Evolutionary conservation across 2,329 filamentous ascomycete genomes (phyloP).

Genomic region (Rhytidhysteron rufulum): DNA sequence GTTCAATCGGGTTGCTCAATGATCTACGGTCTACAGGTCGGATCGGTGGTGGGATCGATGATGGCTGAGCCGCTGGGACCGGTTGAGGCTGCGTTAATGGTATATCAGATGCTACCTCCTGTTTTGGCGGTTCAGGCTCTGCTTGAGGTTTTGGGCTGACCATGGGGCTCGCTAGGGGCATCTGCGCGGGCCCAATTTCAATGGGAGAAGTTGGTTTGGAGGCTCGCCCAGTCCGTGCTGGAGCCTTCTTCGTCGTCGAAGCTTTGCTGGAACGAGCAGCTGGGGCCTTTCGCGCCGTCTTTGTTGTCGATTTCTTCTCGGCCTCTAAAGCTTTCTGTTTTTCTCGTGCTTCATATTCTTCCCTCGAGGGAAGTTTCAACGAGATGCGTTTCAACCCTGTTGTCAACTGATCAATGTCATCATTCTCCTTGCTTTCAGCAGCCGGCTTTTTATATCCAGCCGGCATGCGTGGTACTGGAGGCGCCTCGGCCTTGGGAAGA

Average conservation of each 20-base stretch:
- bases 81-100: slow-evolving; percentile 27
- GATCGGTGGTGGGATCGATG: slow-evolving; percentile 5
- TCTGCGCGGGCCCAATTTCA: slow-evolving; percentile 31
- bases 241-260: slow-evolving; percentile 14
- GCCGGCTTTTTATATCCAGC: slow-evolving; percentile 28
- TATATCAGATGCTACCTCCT: slow-evolving; percentile 14
- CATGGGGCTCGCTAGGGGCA: slow-evolving; percentile 32
- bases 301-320: slow-evolving; percentile 34
- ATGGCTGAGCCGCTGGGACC: slow-evolving; percentile 13
- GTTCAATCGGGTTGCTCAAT: slow-evolving; percentile 15
- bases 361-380: slow-evolving; percentile 54
- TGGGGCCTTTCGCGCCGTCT: slow-evolving; percentile 18
- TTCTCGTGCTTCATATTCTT: slow-evolving; percentile 54
- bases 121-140: slow-evolving; percentile 21
- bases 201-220: slow-evolving; percentile 27
- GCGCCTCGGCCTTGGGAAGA: slow-evolving; percentile 32
- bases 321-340: slow-evolving; percentile 40
- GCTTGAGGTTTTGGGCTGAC: slow-evolving; percentile 33
- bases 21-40: slow-evolving; percentile 11
- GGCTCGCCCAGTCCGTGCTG: slow-evolving; percentile 8
- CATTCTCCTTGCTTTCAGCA: slow-evolving; percentile 17
- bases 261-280: slow-evolving; percentile 11
- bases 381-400: slow-evolving; percentile 56
- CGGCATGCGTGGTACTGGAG: slow-evolving; percentile 41
- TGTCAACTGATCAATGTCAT: slow-evolving; percentile 49